Percentiles rank a stretch among this genome's conserved stretches.
Evolutionary conservation across 2,329 filamentous ascomycete genomes (phyloP).

Genomic region (Coniella vitis): DNA sequence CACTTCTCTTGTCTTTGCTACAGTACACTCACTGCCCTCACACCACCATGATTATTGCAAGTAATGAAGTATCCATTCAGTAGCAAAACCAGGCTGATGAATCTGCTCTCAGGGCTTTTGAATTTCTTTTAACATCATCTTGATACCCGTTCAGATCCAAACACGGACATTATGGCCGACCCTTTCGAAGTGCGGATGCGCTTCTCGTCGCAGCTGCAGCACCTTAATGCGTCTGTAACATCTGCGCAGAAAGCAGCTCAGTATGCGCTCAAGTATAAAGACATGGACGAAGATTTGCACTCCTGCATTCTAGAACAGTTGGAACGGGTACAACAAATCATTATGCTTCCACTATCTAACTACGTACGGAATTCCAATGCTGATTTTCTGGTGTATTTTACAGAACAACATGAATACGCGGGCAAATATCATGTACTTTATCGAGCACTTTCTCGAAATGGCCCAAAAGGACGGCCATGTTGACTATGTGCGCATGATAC

Average conservation of each 20-base stretch:
- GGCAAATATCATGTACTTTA: conserved; percentile 99
- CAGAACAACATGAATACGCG: conserved; percentile 93
- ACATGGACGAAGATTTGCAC: conserved; percentile 95
- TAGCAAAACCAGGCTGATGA: too few species aligned
- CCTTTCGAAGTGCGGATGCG: conserved; percentile 98
- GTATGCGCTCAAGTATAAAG: conserved; percentile 88
- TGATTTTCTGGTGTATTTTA: conserved; percentile 13
- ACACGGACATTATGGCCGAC: conserved; percentile 50
- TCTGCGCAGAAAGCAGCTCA: conserved; percentile 88
- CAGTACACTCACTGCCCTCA: too few species aligned
- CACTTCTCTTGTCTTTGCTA: too few species aligned
- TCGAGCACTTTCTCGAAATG: conserved; percentile 88
- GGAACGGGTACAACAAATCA: conserved; percentile 54
- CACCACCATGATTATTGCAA: too few species aligned
- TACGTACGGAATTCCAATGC: not conserved
- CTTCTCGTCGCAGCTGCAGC: conserved; percentile 84
- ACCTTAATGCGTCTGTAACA: conserved; percentile 82
- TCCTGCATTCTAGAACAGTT: conserved; percentile 96
- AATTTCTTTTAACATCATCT: too few species aligned
- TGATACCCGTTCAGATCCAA: not conserved
- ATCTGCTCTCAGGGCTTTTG: too few species aligned
- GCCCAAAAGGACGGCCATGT: conserved; percentile 68
- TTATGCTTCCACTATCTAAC: not conserved
- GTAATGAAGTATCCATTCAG: too few species aligned
- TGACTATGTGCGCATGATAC: conserved; percentile 89